Percentiles rank a stretch among this genome's conserved stretches.
These are phyloP conservation scores for Saturnispora besseyi DNA, from an alignment of 805 yeast genomes.

Conservation along the genomic window DNA sequence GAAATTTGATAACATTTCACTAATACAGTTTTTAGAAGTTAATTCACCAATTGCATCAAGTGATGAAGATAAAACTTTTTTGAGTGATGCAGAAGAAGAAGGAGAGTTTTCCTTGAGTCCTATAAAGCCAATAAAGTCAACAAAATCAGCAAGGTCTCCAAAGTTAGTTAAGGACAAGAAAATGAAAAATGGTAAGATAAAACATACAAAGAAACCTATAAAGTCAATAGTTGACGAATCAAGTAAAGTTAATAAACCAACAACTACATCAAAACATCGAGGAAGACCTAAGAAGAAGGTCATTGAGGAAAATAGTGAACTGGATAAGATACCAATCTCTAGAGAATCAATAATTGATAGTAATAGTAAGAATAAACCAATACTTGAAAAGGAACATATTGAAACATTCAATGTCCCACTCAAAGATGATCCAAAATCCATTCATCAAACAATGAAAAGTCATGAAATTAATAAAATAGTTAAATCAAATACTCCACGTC, in stretches of 20 bases:
- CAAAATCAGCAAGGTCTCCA: not conserved
- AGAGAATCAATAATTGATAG: not conserved
- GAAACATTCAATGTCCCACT: conserved; percentile 12
- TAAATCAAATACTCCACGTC: conserved; percentile 20
- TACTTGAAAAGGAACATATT: not conserved
- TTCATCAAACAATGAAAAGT: conserved; percentile 1
- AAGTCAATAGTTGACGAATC: not conserved
- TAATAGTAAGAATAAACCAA: not conserved
- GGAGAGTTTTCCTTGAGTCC: conserved; percentile 3
- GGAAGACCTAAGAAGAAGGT: not conserved
- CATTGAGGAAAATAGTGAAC: not conserved
- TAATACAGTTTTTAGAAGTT: conserved; percentile 1
- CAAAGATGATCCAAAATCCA: conserved; percentile 2
- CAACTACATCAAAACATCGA: not conserved
- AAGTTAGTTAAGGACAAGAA: not conserved
- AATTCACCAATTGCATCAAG: not conserved
- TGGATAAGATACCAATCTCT: not conserved
- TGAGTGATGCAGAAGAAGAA: conserved; percentile 4
- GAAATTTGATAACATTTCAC: not conserved
- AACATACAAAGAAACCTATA: not conserved
- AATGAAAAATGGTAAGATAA: not conserved
- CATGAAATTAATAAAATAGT: not conserved
- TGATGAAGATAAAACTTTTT: not conserved
- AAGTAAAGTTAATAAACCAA: not conserved
- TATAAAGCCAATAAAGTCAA: not conserved